Evolutionary conservation across 352 stramenopile species (phyloP).

Genomic region (Pythium myriotylum): DNA sequence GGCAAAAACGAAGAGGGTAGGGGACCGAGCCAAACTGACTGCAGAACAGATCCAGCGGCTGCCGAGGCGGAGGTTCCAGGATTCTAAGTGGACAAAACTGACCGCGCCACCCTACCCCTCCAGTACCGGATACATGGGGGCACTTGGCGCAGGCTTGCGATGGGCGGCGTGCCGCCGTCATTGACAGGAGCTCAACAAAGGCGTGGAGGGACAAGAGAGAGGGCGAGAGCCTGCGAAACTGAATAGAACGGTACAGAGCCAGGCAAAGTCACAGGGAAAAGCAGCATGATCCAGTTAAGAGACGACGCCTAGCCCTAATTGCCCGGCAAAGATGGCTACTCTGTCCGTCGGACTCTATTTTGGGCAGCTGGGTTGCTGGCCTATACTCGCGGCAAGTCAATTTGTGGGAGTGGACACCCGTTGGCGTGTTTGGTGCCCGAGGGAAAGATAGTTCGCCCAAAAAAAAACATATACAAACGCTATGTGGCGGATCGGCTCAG

Average conservation of each 20-base stretch:
- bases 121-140: background rate
- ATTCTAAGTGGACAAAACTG: background rate
- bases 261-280: slow-evolving; percentile 13
- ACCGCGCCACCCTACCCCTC: background rate
- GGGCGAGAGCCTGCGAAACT: slow-evolving; percentile 3
- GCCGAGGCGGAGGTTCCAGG: background rate
- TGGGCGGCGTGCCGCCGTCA: background rate
- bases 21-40: background rate
- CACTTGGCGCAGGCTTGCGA: background rate
- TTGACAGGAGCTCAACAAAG: slow-evolving; percentile 16
- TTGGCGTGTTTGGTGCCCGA: too few species aligned
- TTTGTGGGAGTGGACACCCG: background rate
- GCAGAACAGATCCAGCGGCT: slow-evolving; percentile 1
- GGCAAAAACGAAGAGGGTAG: slow-evolving; percentile 4
- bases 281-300: slow-evolving; percentile 6
- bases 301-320: slow-evolving; percentile 7
- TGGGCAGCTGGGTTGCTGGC: background rate
- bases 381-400: background rate
- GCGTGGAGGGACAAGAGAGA: slow-evolving; percentile 10
- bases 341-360: slow-evolving; percentile 17
- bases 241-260: slow-evolving; percentile 3
- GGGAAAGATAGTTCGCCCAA: too few species aligned
- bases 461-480: background rate
- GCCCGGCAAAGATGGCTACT: slow-evolving; percentile 5
- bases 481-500: background rate